Conservation (phyloP, 768 basidiomycete species). For the Tulasnella sp. region DNA sequence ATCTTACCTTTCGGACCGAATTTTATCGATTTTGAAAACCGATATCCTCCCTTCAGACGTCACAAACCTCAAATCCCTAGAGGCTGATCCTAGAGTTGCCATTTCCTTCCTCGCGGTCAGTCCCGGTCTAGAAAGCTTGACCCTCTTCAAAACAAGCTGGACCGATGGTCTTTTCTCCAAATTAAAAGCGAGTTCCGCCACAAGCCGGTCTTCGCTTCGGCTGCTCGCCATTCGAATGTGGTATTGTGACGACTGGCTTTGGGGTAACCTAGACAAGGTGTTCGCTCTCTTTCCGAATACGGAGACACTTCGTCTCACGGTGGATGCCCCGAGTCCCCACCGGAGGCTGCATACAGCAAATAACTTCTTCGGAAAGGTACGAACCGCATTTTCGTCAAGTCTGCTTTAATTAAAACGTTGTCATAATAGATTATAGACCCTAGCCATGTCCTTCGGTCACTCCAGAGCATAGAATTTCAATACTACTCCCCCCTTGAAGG, state of each 20-base stretch:
- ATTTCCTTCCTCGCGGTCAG: background rate
- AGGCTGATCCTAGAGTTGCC: background rate
- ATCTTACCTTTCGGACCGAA: background rate
- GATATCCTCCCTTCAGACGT: background rate
- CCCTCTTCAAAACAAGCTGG: background rate
- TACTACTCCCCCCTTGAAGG: too few species aligned
- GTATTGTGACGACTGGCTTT: background rate
- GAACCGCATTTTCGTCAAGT: too few species aligned
- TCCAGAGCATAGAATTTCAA: too few species aligned
- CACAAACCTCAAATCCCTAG: background rate
- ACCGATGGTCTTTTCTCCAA: background rate
- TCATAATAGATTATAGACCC: too few species aligned
- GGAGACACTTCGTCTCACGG: background rate
- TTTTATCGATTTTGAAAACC: background rate
- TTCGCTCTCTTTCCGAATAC: background rate
- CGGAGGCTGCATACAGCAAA: background rate
- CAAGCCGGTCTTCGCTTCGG: background rate
- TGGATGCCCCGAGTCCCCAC: background rate
- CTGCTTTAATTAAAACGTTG: too few species aligned
- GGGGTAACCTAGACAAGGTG: background rate
- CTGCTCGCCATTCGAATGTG: background rate
- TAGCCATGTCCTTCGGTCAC: too few species aligned
- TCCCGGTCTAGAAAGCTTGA: background rate
- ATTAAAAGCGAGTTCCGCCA: background rate
- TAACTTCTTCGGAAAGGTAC: background rate